Conservation (phyloP, 75 land plant genomes). For the Picea sitchensis region DNA sequence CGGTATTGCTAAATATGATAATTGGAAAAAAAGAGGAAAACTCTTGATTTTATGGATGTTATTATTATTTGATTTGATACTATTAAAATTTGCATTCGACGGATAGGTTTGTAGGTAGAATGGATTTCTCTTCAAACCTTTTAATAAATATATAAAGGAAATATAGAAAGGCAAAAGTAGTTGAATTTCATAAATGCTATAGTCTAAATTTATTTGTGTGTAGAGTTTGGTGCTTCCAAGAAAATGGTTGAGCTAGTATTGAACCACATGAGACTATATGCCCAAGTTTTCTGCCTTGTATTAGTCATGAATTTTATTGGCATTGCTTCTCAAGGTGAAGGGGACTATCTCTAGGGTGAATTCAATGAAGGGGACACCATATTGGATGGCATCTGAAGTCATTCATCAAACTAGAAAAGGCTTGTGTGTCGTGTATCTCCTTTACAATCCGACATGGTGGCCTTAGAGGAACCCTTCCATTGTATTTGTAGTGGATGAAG, state of each 20-base stretch:
- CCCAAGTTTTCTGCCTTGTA: neutral
- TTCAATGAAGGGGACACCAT: conserved; percentile 99
- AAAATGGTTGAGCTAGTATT: conserved; percentile 89
- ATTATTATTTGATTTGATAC: no score
- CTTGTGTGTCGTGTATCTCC: conserved; percentile 46
- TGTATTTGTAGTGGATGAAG: no score
- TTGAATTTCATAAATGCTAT: no score
- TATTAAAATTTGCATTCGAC: no score
- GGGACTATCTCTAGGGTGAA: conserved; percentile 93
- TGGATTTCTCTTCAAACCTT: no score
- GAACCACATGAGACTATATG: neutral
- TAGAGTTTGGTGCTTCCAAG: conserved; percentile 99
- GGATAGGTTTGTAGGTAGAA: no score
- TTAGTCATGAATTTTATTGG: neutral
- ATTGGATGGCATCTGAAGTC: conserved; percentile 99
- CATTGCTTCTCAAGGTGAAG: conserved; percentile 21
- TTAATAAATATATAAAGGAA: no score
- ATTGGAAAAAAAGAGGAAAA: no score
- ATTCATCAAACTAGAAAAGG: conserved; percentile 88
- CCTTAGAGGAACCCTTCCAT: no score
- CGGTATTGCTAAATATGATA: no score
- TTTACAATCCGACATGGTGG: neutral
- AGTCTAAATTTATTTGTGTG: conserved; percentile 6
- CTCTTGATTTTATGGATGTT: no score
- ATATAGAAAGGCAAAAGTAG: no score